Base-by-base conservation (phyloP, 2,329 filamentous ascomycete genomes). In the Colletotrichum magnum region DNA sequence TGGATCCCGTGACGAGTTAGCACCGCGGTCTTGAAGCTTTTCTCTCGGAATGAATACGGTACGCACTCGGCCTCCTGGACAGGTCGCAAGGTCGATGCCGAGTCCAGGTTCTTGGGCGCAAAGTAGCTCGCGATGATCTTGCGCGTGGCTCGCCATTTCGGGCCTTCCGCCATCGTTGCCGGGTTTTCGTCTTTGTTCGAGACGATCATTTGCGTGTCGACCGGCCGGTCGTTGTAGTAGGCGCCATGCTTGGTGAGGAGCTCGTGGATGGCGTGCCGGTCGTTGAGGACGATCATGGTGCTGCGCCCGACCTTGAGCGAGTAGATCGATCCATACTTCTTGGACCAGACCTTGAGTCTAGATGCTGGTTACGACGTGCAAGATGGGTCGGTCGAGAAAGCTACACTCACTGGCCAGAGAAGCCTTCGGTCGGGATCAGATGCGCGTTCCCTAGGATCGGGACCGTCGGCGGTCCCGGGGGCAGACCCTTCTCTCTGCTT, bases 51-150 rank as follows among this genome's bases (percentile, higher is more conserved):
- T 2, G 28, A 9, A 32, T 7, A 10, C 5, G 9, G 5, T 12
- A 50, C 75, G 0, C 80, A 81, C 72, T 88, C 86, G 1, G 86
- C 85, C 64, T 87, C 77, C 48, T 82, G 77, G 0, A 87, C 59
- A 0, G 74, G 68, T 3, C 82, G 61, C 69, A 88, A 81, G 6
- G 9, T 10, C 32, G 32, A 36, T 2, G 82, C 66, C 54, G 80
- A 82, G 43, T 86, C 82, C n/a, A 82, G 77, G 68, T 81, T 79
- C 15, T 75, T 77, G 72, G 86, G 84, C 73, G 79, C 85, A 54
- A 86, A 79, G 63, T 80, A 76, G 57, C 84, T 80, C 62, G 86
- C 82, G 6, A 85, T 74, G 4, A 85, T 72, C 66, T 82, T 84
- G 16, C 86, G 79, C n/a, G 81, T 79, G 4, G 72, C 77, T 5